phyloP scores from a whole-genome alignment of 1,284 basidiomycete genomes.

The Ganoderma multipileum region DNA sequence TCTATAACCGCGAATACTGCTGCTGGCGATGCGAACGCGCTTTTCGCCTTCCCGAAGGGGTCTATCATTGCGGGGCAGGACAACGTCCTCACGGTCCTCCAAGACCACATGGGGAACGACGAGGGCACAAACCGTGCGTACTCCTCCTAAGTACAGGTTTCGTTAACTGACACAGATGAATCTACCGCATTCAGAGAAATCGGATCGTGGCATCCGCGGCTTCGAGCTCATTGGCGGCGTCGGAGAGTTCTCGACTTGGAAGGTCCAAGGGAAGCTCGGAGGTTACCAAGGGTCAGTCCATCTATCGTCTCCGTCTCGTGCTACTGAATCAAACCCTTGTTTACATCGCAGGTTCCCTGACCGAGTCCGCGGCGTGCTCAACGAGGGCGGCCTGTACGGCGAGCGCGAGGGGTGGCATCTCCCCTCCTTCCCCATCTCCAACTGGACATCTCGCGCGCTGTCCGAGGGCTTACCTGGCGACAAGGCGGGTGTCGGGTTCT shows the following conservation, averaged over 20 bases:
- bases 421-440: conserved; percentile 69
- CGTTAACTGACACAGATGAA: not conserved
- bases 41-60: conserved; percentile 65
- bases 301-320: not conserved
- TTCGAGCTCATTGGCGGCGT: conserved; percentile 66
- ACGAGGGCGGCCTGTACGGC: conserved; percentile 82
- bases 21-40: conserved; percentile 43
- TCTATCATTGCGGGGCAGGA: conserved; percentile 58
- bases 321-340: not conserved
- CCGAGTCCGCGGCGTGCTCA: conserved; percentile 70
- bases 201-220: conserved; percentile 79
- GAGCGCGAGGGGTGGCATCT: conserved; percentile 86
- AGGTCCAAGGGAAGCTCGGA: conserved; percentile 82
- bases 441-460: conserved; percentile 62
- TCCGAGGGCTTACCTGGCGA: conserved; percentile 61
- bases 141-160: not conserved
- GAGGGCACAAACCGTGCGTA: conserved; percentile 48
- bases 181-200: conserved; percentile 48
- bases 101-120: conserved; percentile 84
- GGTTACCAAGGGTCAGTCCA: conserved; percentile 58
- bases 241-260: conserved; percentile 66
- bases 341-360: conserved; percentile 62
- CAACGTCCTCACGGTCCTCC: conserved; percentile 79
- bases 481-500: conserved; percentile 77
- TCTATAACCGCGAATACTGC: conserved; percentile 48